Percentiles rank a stretch among this genome's conserved stretches.
Evolutionary conservation across 306 rosid genomes (phyloP).

Genomic region (Malus orientalis): DNA sequence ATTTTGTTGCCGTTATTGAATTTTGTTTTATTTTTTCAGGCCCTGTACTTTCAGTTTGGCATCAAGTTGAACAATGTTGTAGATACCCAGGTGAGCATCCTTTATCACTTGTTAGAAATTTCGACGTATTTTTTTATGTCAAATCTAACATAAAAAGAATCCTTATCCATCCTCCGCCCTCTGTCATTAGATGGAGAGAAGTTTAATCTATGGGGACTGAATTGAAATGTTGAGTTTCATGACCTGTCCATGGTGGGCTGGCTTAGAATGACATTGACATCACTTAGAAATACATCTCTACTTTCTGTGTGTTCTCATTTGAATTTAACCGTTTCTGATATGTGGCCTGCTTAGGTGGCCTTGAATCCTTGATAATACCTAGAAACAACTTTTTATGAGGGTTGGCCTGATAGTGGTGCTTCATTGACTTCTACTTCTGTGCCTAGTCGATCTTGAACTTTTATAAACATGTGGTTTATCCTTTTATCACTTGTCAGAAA

Average conservation of each 20-base stretch:
- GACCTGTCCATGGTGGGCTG: not conserved
- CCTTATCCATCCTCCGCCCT: not conserved
- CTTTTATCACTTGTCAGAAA: not conserved
- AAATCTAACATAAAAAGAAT: not conserved
- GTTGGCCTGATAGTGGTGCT: not conserved
- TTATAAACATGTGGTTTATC: not conserved
- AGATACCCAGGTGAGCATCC: slow-evolving; percentile 86
- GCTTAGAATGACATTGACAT: not conserved
- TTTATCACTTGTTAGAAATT: not conserved
- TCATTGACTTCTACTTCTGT: not conserved
- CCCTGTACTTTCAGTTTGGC: slow-evolving; percentile 91
- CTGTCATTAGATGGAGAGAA: not conserved
- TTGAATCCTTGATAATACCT: not conserved
- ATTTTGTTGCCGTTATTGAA: slow-evolving; percentile 5
- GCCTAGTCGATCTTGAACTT: not conserved
- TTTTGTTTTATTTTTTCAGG: slow-evolving; percentile 43
- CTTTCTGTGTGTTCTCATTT: not conserved
- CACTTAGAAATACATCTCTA: not conserved
- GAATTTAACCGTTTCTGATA: not conserved
- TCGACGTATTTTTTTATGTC: not conserved
- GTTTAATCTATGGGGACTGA: not conserved
- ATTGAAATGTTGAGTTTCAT: not conserved
- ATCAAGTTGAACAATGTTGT: slow-evolving; percentile 94
- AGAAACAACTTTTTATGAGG: not conserved
- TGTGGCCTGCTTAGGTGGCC: not conserved